Evolutionary conservation across 495 filamentous ascomycete genomes (phyloP).

Genomic region (Neurospora discreta): DNA sequence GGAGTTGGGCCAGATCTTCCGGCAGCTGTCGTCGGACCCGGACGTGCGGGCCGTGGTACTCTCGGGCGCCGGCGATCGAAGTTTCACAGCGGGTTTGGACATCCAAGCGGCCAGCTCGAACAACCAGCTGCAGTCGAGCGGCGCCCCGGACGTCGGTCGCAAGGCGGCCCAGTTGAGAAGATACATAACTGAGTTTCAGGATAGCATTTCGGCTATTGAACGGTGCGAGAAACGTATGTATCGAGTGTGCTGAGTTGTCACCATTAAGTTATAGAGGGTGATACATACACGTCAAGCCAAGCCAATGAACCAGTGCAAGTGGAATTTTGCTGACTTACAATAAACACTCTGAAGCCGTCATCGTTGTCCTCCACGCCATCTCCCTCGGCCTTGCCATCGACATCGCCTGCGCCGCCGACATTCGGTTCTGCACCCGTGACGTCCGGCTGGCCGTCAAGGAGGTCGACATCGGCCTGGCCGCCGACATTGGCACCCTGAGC

Average conservation of each 20-base stretch:
- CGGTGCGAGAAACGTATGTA: slow-evolving; percentile 73
- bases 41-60: slow-evolving; percentile 70
- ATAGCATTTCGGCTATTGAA: slow-evolving; percentile 64
- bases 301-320: background rate
- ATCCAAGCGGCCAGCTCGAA: slow-evolving; percentile 51
- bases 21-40: slow-evolving; percentile 57
- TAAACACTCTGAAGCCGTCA: slow-evolving; percentile 47
- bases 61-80: slow-evolving; percentile 69
- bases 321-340: background rate
- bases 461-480: slow-evolving; percentile 89
- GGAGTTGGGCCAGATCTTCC: slow-evolving; percentile 64
- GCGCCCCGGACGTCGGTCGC: slow-evolving; percentile 48
- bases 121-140: slow-evolving; percentile 16
- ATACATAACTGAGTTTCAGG: slow-evolving; percentile 67
- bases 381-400: slow-evolving; percentile 78
- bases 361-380: slow-evolving; percentile 73
- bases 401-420: slow-evolving; percentile 63
- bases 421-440: slow-evolving; percentile 58
- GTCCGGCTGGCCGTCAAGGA: slow-evolving; percentile 76
- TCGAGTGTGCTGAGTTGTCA: background rate
- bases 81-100: slow-evolving; percentile 80
- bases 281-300: background rate
- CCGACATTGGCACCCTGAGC: slow-evolving; percentile 81
- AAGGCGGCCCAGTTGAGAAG: slow-evolving; percentile 52
- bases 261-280: background rate